Percentiles rank a stretch among this genome's conserved stretches.
Conservation (phyloP, 2,329 filamentous ascomycete species). For the Drechmeria coniospora region DNA sequence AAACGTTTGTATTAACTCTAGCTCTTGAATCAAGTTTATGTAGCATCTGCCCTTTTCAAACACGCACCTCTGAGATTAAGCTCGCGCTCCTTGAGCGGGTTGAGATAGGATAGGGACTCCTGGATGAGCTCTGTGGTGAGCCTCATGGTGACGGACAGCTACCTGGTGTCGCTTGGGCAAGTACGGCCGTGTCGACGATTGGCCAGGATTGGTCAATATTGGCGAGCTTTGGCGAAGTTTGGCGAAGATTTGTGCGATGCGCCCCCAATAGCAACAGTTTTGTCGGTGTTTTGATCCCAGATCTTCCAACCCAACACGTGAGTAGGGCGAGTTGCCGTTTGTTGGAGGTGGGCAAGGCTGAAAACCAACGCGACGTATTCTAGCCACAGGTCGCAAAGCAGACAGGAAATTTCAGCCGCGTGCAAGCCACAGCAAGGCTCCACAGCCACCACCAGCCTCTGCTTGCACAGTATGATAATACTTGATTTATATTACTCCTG, state of each 20-base stretch:
- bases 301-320: too few species aligned
- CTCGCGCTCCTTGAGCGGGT: conserved; percentile 96
- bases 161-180: too few species aligned
- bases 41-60: conserved; percentile 93
- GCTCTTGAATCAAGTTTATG: conserved; percentile 37
- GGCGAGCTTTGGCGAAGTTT: too few species aligned
- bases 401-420: conserved; percentile 15
- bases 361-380: conserved; percentile 9
- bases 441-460: too few species aligned
- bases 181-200: too few species aligned
- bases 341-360: conserved; percentile 13
- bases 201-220: too few species aligned
- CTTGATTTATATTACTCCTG: too few species aligned
- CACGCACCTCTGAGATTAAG: conserved; percentile 96
- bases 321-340: not conserved
- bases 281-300: too few species aligned
- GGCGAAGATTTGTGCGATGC: too few species aligned
- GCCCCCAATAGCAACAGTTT: too few species aligned
- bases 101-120: conserved; percentile 92
- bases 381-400: too few species aligned
- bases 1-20: conserved; percentile 68
- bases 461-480: too few species aligned
- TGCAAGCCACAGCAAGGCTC: not conserved
- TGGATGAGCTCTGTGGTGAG: conserved; percentile 91
- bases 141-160: conserved; percentile 48